These are phyloP conservation scores for Talaromyces wortmannii DNA, from an alignment of 495 filamentous ascomycete genomes.

Conservation along the genomic window DNA sequence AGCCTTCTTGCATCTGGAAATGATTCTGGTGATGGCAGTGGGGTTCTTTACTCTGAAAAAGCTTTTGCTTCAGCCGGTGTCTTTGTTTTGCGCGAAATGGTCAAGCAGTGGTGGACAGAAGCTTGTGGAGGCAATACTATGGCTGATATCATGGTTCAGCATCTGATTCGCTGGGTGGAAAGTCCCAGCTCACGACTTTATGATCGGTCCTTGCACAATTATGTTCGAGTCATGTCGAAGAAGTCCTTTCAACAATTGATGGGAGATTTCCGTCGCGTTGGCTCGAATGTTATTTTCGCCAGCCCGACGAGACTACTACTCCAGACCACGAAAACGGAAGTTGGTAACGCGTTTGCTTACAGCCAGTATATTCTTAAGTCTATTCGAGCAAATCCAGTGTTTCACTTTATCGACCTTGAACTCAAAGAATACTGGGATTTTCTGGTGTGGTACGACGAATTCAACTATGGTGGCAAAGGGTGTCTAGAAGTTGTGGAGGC, in stretches of 20 bases:
- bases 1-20: constrained; percentile 53
- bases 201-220: constrained; percentile 92
- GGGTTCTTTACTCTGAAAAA: constrained; percentile 78
- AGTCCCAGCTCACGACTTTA: constrained; percentile 88
- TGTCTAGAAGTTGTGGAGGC: constrained; percentile 75
- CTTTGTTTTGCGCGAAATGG: constrained; percentile 90
- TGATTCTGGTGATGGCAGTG: constrained; percentile 46
- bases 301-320: constrained; percentile 82
- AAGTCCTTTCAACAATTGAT: constrained; percentile 96
- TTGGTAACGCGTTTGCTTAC: constrained; percentile 95
- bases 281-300: constrained; percentile 88
- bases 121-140: constrained; percentile 85
- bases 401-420: constrained; percentile 95
- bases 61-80: constrained; percentile 90
- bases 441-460: constrained; percentile 98
- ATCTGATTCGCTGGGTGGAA: constrained; percentile 95
- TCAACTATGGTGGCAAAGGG: constrained; percentile 95
- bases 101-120: constrained; percentile 96
- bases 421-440: constrained; percentile 99
- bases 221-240: constrained; percentile 95
- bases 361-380: constrained; percentile 95
- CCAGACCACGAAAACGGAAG: constrained; percentile 93
- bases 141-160: constrained; percentile 97
- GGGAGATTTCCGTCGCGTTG: constrained; percentile 92
- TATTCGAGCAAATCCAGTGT: constrained; percentile 87